These are phyloP conservation scores for Colletotrichum sp. DNA, from an alignment of 2,329 filamentous ascomycete species.

Conservation along the genomic window DNA sequence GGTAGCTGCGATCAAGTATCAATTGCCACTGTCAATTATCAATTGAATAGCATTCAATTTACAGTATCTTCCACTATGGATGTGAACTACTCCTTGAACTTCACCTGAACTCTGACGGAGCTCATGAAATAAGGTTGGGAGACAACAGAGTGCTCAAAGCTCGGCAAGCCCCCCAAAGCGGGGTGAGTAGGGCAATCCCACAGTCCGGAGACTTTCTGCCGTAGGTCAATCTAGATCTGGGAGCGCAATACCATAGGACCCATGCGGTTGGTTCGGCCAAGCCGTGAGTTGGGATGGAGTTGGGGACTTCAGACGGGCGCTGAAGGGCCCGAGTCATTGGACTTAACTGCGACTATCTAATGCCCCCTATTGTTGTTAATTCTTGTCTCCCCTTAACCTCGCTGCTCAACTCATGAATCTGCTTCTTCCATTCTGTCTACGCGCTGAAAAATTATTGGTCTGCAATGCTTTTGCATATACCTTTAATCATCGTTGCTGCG, in stretches of 20 bases:
- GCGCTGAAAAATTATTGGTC: neutral
- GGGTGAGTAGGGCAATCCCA: neutral
- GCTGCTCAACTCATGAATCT: neutral
- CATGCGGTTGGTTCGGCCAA: neutral
- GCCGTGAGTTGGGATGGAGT: neutral
- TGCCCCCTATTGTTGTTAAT: neutral
- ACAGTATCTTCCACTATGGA: neutral
- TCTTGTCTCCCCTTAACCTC: neutral
- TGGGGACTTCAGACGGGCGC: neutral
- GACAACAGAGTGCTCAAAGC: neutral
- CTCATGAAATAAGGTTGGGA: neutral
- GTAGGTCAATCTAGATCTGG: neutral
- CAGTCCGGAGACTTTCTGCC: neutral
- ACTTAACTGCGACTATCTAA: neutral
- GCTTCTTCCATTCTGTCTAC: neutral
- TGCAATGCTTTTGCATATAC: neutral
- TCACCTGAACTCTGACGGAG: neutral
- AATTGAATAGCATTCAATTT: neutral
- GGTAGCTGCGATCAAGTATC: no score
- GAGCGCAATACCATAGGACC: neutral
- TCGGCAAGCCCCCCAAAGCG: neutral
- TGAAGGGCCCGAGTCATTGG: neutral
- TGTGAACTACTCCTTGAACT: neutral
- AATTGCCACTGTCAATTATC: no score
- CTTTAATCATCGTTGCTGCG: neutral